Percentiles rank a stretch among this genome's conserved stretches.
Conservation (phyloP, 352 stramenopile species). For the Globisporangium uncinulatum region DNA sequence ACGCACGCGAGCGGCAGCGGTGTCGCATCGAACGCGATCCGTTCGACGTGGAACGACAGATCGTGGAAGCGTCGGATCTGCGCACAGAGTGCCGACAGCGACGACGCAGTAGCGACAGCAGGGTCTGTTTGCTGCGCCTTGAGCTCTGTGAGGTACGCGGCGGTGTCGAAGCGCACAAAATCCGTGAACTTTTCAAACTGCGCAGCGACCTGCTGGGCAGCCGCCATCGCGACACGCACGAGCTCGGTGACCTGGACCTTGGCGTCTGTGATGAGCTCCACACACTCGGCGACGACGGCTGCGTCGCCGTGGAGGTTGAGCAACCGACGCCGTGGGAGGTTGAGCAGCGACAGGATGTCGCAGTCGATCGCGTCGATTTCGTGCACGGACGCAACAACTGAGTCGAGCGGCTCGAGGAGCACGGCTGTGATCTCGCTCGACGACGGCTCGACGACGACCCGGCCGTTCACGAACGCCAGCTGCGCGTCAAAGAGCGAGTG, state of each 20-base stretch:
- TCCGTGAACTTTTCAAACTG: slow-evolving; percentile 80
- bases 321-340: slow-evolving; percentile 52
- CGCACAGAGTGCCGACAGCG: slow-evolving; percentile 42
- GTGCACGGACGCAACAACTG: slow-evolving; percentile 65
- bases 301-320: slow-evolving; percentile 40
- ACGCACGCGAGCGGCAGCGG: slow-evolving; percentile 81
- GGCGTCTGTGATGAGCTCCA: slow-evolving; percentile 36
- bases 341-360: slow-evolving; percentile 88
- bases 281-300: slow-evolving; percentile 39
- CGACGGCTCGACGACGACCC: slow-evolving; percentile 59
- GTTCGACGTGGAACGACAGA: slow-evolving; percentile 50
- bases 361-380: slow-evolving; percentile 84
- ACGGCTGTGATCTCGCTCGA: slow-evolving; percentile 60
- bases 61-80: slow-evolving; percentile 79
- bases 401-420: slow-evolving; percentile 80
- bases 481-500: slow-evolving; percentile 85
- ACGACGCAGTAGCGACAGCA: slow-evolving; percentile 8
- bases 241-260: slow-evolving; percentile 50
- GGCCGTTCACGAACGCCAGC: slow-evolving; percentile 37
- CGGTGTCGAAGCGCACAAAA: slow-evolving; percentile 77
- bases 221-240: slow-evolving; percentile 57
- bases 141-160: slow-evolving; percentile 67
- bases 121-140: slow-evolving; percentile 10
- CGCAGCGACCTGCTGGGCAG: slow-evolving; percentile 53
- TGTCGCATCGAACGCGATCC: slow-evolving; percentile 66